Base-by-base conservation (phyloP, 2,329 filamentous ascomycete species). In the Aspergillus nomiae region DNA sequence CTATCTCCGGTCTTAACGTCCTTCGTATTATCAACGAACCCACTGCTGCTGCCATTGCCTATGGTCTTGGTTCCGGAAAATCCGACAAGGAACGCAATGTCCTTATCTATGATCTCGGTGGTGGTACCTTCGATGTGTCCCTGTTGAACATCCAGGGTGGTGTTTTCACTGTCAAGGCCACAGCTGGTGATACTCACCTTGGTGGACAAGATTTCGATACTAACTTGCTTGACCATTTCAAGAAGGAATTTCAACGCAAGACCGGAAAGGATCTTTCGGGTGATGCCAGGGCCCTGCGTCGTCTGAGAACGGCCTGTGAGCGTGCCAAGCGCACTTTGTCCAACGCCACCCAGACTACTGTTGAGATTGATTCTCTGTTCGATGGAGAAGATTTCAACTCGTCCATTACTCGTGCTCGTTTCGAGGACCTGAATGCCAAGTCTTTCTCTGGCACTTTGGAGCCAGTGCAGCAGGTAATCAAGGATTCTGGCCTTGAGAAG, bases 11-110 rank as follows among this genome's bases (percentile, higher is more conserved):
- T 74, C 90, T 99, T 68, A 97, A 98, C 84, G 93, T 99, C 73
- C 94, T 99, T 82, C 94, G 95, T 88, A 98, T 99, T 85, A 98
- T 99, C 86, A 99, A 99, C 89, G 95, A 99, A 87, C 95, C 95
- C 66, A 99, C 95, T 69, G 95, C 95, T 73, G 95, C 95, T 67
- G 95, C 95, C 74, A 98, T 98, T 76, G 95, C 95, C 75, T 99
- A 99, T 83, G 95, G 95, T 88, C 91, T 99, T 66, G 94, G 94
- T 78, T 87, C 92, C 72, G 93, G 92, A 85, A 97, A 96, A 87
- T 91, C 92, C 60, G 91, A 92, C 81, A 97, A 97, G 88, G 95
- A 98, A 88, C 92, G 95, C 78, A 97, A 98, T 81, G 94, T 99
- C 77, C 88, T 99, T 73, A 98, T 99, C 86, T 99, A 98, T 87